A percentile compares a stretch with the other conserved stretches of the same genome.
Conservation (phyloP, 495 filamentous ascomycete species). For the Massariosphaeria phaeospora region DNA sequence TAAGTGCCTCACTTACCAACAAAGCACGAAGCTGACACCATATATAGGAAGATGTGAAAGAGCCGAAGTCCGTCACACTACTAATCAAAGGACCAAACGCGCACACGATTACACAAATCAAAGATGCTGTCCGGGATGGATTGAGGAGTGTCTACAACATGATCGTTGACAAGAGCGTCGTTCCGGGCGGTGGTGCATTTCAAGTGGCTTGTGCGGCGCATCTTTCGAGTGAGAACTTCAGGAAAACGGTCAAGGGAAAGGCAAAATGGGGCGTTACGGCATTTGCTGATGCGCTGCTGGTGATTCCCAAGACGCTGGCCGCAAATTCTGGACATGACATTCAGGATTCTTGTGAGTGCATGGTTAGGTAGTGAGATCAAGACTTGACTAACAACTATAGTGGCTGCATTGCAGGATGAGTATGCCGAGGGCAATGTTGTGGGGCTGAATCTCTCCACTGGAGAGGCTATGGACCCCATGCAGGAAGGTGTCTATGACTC, state of each 20-base stretch:
- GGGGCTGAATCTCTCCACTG: conserved; percentile 78
- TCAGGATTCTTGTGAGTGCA: conserved; percentile 73
- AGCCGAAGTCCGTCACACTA: conserved; percentile 96
- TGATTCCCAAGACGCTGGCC: conserved; percentile 95
- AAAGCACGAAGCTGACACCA: conserved; percentile 25
- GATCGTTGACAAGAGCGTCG: conserved; percentile 92
- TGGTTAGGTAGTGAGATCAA: neutral
- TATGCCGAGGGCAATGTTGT: conserved; percentile 75
- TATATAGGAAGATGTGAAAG: conserved; percentile 84
- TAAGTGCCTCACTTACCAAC: conserved; percentile 27
- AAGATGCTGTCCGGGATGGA: conserved; percentile 95
- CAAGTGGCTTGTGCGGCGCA: conserved; percentile 92
- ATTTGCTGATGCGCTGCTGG: conserved; percentile 86
- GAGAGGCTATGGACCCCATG: conserved; percentile 93
- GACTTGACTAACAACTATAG: conserved; percentile 36
- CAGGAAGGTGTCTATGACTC: conserved; percentile 92
- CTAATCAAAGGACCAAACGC: conserved; percentile 96
- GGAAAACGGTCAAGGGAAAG: conserved; percentile 90
- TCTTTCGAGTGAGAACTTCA: conserved; percentile 73
- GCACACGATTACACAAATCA: conserved; percentile 94
- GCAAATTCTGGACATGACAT: conserved; percentile 96
- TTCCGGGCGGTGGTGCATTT: conserved; percentile 93
- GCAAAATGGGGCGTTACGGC: conserved; percentile 90
- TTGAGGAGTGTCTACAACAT: conserved; percentile 96
- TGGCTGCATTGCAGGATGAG: conserved; percentile 83